phyloP scores from a whole-genome alignment of 768 basidiomycete species.

The Rhodocollybia butyracea region DNA sequence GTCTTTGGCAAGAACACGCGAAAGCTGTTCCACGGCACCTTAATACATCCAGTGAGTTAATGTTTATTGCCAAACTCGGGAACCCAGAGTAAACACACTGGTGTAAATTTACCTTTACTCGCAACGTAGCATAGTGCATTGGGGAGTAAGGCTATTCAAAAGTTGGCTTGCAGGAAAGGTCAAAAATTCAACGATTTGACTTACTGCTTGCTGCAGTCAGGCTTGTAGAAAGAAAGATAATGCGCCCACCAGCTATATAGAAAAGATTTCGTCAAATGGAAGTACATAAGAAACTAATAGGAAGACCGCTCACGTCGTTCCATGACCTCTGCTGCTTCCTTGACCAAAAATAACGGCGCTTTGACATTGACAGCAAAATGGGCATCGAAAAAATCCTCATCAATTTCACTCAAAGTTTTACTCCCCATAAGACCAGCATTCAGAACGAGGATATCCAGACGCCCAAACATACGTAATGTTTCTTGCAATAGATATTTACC shows the following conservation, averaged over 20 bases:
- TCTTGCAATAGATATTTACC: slow-evolving; percentile 45
- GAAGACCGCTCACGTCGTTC: slow-evolving; percentile 34
- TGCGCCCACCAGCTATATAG: slow-evolving; percentile 43
- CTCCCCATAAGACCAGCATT: slow-evolving; percentile 59
- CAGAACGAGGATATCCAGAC: slow-evolving; percentile 55
- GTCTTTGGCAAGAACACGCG: slow-evolving; percentile 58
- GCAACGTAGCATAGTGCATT: slow-evolving; percentile 5
- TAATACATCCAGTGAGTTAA: too few relatives aligned
- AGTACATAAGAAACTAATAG: not conserved
- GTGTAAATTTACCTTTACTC: slow-evolving; percentile 6
- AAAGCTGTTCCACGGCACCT: slow-evolving; percentile 52
- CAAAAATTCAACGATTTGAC: not conserved
- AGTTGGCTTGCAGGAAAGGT: not conserved
- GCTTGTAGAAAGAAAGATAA: slow-evolving; percentile 57
- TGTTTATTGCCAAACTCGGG: too few relatives aligned
- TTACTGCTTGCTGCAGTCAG: slow-evolving; percentile 37
- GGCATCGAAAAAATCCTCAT: slow-evolving; percentile 48
- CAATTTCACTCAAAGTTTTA: slow-evolving; percentile 46
- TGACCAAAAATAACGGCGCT: slow-evolving; percentile 55
- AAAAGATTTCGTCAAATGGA: not conserved
- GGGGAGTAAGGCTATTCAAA: slow-evolving; percentile 3
- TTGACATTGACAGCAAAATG: slow-evolving; percentile 58
- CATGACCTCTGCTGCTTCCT: slow-evolving; percentile 43
- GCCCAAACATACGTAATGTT: slow-evolving; percentile 45
- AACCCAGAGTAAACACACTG: too few relatives aligned